phyloP scores from a whole-genome alignment of 495 filamentous ascomycete species.

The Daldinia childiae region DNA sequence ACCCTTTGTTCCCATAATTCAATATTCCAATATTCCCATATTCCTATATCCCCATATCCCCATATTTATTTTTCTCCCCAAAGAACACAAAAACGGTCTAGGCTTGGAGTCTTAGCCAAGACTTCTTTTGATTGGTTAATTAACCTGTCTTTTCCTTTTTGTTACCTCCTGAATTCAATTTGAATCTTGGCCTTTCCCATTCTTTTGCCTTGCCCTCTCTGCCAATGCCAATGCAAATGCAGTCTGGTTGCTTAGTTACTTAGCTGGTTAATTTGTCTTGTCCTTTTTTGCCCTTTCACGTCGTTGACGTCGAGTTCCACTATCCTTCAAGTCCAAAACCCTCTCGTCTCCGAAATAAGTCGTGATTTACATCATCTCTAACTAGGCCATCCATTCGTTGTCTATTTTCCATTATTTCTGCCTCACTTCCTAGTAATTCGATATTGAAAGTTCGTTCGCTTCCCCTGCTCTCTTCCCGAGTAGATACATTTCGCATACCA shows the following conservation, averaged over 20 bases:
- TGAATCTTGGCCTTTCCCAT: conserved; percentile 22
- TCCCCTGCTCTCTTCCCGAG: conserved; percentile 2
- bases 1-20: neutral
- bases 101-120: conserved; percentile 26
- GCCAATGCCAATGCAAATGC: conserved; percentile 21
- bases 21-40: neutral
- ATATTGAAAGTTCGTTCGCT: conserved; percentile 13
- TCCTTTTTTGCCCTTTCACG: conserved; percentile 14
- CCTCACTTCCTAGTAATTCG: conserved; percentile 20
- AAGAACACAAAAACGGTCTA: conserved; percentile 23
- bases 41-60: neutral
- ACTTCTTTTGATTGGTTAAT: neutral
- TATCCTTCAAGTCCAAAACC: conserved; percentile 40
- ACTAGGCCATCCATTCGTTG: neutral
- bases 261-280: conserved; percentile 15
- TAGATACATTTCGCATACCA: conserved; percentile 16
- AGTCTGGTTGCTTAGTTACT: conserved; percentile 8
- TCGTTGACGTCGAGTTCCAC: conserved; percentile 44
- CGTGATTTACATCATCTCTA: conserved; percentile 18
- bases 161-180: conserved; percentile 38
- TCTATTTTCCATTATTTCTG: conserved; percentile 3
- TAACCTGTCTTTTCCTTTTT: conserved; percentile 11
- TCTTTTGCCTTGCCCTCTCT: conserved; percentile 15
- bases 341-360: conserved; percentile 26
- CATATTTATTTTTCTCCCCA: neutral